phyloP scores from a whole-genome alignment of 192 early-diverging fungal genomes.

The Coemansia sp. region DNA sequence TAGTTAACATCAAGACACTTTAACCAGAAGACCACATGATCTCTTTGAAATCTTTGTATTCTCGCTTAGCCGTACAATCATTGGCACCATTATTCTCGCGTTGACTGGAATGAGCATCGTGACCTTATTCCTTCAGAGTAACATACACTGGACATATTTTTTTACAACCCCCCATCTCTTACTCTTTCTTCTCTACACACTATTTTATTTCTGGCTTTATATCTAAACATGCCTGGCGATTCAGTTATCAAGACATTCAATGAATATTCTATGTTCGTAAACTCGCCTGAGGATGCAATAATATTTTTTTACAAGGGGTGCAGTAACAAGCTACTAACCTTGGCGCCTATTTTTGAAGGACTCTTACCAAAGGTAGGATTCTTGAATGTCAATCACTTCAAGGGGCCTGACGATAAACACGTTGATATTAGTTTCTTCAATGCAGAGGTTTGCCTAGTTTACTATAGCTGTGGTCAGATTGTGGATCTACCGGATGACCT shows the following conservation, averaged over 20 bases:
- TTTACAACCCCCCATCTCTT: too few species aligned
- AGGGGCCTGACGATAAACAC: background rate
- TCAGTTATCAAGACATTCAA: background rate
- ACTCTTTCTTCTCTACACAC: too few species aligned
- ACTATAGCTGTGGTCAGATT: constrained; percentile 2
- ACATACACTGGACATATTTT: too few species aligned
- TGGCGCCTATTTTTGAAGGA: background rate
- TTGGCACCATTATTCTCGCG: too few species aligned
- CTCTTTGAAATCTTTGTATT: too few species aligned
- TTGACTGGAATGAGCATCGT: too few species aligned
- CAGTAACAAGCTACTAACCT: background rate
- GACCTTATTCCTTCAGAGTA: too few species aligned
- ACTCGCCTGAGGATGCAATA: background rate
- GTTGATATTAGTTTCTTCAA: background rate
- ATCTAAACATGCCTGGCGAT: background rate
- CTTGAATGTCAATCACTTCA: background rate
- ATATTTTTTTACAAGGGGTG: background rate
- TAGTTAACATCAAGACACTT: too few species aligned
- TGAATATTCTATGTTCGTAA: background rate
- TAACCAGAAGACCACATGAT: too few species aligned
- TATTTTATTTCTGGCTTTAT: too few species aligned
- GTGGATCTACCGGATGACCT: background rate
- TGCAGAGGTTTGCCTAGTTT: background rate
- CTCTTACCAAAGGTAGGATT: background rate
- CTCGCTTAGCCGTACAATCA: too few species aligned